These are phyloP conservation scores for Chlorella sorokiniana DNA, from an alignment of 139 green algal genomes.

Conservation along the genomic window DNA sequence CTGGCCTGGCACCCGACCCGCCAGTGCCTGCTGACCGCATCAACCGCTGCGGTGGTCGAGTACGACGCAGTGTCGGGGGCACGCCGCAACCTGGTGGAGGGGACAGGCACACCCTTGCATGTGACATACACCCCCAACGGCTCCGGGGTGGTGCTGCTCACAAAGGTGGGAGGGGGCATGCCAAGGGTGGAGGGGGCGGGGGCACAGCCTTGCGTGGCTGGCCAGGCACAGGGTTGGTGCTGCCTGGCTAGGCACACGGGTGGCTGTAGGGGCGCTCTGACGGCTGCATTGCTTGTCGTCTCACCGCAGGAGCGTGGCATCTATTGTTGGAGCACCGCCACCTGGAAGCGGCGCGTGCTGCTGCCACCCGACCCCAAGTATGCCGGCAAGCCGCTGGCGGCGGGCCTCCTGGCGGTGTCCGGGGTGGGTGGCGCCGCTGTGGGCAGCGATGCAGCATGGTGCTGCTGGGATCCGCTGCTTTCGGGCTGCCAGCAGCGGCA, in stretches of 20 bases:
- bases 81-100: constrained; percentile 39
- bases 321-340: constrained; percentile 33
- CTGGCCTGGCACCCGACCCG: constrained; percentile 27
- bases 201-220: no score
- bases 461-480: no score
- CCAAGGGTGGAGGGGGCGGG: background rate
- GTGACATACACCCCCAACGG: constrained; percentile 37
- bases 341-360: constrained; percentile 33
- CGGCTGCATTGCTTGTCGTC: background rate
- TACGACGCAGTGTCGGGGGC: constrained; percentile 46
- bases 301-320: constrained; percentile 42
- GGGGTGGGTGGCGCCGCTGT: constrained; percentile 6
- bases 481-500: no score
- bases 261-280: no score
- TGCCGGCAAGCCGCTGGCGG: constrained; percentile 30
- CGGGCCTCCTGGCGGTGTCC: constrained; percentile 40
- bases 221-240: no score
- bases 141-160: constrained; percentile 32
- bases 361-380: constrained; percentile 36
- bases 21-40: constrained; percentile 20
- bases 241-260: no score
- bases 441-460: background rate
- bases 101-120: constrained; percentile 31
- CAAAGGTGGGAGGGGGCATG: constrained; percentile 23
- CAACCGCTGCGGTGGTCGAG: constrained; percentile 28